phyloP scores from a whole-genome alignment of 768 basidiomycete genomes.

The Terana coerulea region DNA sequence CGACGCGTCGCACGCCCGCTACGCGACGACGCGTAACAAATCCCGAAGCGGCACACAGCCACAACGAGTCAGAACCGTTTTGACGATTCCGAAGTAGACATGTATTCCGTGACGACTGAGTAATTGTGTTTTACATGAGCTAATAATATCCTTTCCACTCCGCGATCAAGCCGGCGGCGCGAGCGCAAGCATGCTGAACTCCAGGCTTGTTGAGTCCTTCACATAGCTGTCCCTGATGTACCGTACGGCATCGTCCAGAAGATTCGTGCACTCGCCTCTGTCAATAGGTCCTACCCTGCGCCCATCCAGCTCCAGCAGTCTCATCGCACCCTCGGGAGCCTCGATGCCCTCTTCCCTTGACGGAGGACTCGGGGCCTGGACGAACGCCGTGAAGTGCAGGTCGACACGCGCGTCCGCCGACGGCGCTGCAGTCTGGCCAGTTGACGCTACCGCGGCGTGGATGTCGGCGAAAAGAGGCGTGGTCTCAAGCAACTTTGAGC shows the following conservation, averaged over 20 bases:
- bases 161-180: constrained; percentile 21
- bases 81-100: too few species aligned
- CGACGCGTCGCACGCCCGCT: background rate
- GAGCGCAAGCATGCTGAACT: constrained; percentile 70
- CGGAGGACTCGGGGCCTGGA: constrained; percentile 53
- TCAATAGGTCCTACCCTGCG: constrained; percentile 76
- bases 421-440: constrained; percentile 69
- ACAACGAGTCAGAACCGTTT: too few species aligned
- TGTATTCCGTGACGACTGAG: too few species aligned
- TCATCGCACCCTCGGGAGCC: constrained; percentile 24
- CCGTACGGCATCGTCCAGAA: constrained; percentile 65
- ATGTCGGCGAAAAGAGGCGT: constrained; percentile 75
- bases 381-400: constrained; percentile 87
- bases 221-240: constrained; percentile 62
- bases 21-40: background rate
- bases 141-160: too few species aligned
- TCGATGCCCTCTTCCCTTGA: constrained; percentile 26
- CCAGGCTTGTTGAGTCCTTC: constrained; percentile 44
- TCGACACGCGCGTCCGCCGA: constrained; percentile 58
- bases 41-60: too few species aligned
- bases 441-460: constrained; percentile 63
- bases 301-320: constrained; percentile 85
- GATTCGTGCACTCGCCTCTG: constrained; percentile 56
- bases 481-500: constrained; percentile 71
- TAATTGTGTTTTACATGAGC: too few species aligned